A percentile compares a stretch with the other conserved stretches of the same genome.
Conservation (phyloP, 1,284 basidiomycete species). For the Farysia itapuensis region DNA sequence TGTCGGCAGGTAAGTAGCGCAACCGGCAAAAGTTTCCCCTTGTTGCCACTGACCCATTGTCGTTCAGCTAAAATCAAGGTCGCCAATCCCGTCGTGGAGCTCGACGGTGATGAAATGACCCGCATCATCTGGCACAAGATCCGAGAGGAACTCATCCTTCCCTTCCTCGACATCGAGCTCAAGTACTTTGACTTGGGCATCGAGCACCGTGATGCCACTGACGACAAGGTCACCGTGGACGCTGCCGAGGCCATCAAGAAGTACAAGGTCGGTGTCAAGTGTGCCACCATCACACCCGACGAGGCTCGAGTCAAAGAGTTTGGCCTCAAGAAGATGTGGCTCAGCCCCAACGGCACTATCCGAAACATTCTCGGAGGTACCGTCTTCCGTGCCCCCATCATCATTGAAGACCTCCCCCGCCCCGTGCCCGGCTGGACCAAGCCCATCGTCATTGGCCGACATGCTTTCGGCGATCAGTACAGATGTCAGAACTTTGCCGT, state of each 20-base stretch:
- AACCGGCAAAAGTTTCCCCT: too few relatives aligned
- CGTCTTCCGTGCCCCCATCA: constrained; percentile 97
- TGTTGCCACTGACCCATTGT: too few relatives aligned
- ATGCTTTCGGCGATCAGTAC: constrained; percentile 91
- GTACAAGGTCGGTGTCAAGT: constrained; percentile 64
- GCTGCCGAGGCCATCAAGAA: constrained; percentile 75
- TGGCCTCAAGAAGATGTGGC: constrained; percentile 89
- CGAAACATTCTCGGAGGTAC: constrained; percentile 96
- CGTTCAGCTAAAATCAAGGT: constrained; percentile 69
- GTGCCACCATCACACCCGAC: constrained; percentile 97
- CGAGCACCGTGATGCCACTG: constrained; percentile 86
- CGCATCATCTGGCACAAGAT: constrained; percentile 89
- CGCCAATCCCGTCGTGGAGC: constrained; percentile 88
- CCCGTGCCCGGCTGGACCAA: constrained; percentile 89
- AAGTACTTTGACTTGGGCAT: constrained; percentile 98
- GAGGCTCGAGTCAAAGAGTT: constrained; percentile 82
- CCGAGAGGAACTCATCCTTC: constrained; percentile 92
- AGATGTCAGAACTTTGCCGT: constrained; percentile 58
- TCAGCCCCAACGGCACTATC: constrained; percentile 62
- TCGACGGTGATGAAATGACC: constrained; percentile 63
- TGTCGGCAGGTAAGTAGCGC: constrained; percentile 35
- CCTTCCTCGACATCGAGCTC: constrained; percentile 91
- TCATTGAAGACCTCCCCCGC: constrained; percentile 84
- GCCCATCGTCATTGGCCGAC: constrained; percentile 93
- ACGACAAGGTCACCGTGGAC: constrained; percentile 89